Conservation (phyloP, 371 early-diverging fungal species). For the Rhizoclosmatium hyalinum region DNA sequence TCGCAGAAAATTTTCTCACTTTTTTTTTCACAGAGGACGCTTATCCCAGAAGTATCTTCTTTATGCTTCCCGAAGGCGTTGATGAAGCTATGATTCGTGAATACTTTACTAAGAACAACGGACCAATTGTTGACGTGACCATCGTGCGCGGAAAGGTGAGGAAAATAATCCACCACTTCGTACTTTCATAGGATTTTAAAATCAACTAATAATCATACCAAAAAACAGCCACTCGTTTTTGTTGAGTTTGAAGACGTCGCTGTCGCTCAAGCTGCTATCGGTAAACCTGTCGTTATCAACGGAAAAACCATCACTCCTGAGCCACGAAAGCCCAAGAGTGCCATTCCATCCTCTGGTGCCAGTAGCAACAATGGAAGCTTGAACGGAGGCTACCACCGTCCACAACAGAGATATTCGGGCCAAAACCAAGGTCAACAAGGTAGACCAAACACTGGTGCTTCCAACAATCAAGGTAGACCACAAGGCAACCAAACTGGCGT, state of each 20-base stretch:
- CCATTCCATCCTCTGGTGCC: background rate
- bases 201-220: background rate
- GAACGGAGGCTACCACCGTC: background rate
- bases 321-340: conserved; percentile 42
- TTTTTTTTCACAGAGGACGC: conserved; percentile 17
- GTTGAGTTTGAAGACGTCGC: conserved; percentile 65
- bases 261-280: conserved; percentile 59
- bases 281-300: conserved; percentile 48
- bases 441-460: background rate
- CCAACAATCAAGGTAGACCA: background rate
- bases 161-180: background rate
- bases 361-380: background rate
- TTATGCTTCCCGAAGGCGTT: conserved; percentile 36
- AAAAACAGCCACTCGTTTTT: conserved; percentile 53
- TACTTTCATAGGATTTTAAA: too few species aligned
- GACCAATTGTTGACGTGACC: conserved; percentile 55
- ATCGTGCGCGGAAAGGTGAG: conserved; percentile 40
- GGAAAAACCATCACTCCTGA: conserved; percentile 42
- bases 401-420: conserved; percentile 1
- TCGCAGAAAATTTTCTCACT: background rate
- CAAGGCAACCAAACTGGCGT: background rate
- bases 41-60: conserved; percentile 35
- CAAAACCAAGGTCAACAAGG: conserved; percentile 5
- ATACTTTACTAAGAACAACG: conserved; percentile 50
- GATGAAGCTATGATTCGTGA: conserved; percentile 48